Base-by-base conservation (phyloP, 2,329 filamentous ascomycete genomes). In the Xylariaceae sp. region DNA sequence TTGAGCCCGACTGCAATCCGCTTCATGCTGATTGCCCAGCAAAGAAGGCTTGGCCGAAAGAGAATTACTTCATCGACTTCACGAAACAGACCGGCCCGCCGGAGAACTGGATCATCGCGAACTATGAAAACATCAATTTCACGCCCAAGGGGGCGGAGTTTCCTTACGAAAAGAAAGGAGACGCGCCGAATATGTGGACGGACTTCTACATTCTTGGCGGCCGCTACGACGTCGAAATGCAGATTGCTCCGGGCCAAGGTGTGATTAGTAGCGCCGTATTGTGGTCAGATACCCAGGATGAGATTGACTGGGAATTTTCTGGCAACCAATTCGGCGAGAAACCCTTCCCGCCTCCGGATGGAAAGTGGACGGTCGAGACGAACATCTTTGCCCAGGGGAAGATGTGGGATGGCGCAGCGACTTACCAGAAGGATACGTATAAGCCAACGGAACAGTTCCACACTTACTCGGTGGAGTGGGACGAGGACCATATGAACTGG, bases 391-490 rank as follows among this genome's bases (percentile, higher is more conserved):
- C 63, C 1, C 61, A 61, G 44, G 68, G 68, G n/a, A 66, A 69
- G 56, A 70, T 68, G 67, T 69, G 68, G 68, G 63, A 69, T 45
- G 67, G 65, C 9, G 68, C 66, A 12, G 65, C 65, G 20, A 58
- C 59, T n/a, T 68, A 68, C 46, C 59, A 69, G 47, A 68, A 66
- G 40, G 66, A 64, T 21, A 48, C 55, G 2, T 59, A 58, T n/a
- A 66, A 65, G 41, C 69, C 68, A 23, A 62, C 66, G 16, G 63
- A 62, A 21, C 63, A 67, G 26, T 70, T 71, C 48, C 70, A 71
- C 46, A 71, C 66, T 16, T 71, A 71, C 44, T 71, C 70, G 2
- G 67, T 71, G 7, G 69, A 71, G 42, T 71, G 70, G 70, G 69
- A 70, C 40, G 65, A 68, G 26, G 56, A 52, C 19, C 61, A 67